A percentile compares a stretch with the other conserved stretches of the same genome.
These are phyloP conservation scores for Podosphaera fusca DNA, from an alignment of 2,329 filamentous ascomycete species.

Conservation along the genomic window DNA sequence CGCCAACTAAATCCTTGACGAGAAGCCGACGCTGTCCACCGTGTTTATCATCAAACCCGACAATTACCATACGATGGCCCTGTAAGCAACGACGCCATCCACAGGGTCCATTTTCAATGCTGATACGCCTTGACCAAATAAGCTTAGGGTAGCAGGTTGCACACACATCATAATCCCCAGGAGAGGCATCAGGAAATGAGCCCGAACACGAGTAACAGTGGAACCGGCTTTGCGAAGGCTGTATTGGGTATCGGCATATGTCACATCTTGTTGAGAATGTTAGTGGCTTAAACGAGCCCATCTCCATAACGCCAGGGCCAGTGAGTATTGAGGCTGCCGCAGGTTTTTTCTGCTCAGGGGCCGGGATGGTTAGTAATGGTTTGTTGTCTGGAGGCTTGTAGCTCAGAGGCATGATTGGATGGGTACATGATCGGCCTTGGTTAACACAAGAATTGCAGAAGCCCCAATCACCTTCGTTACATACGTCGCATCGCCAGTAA, in stretches of 20 bases:
- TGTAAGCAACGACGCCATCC: constrained; percentile 68
- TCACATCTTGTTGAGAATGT: constrained; percentile 59
- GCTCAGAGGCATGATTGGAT: constrained; percentile 54
- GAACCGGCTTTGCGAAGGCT: constrained; percentile 43
- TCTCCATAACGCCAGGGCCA: constrained; percentile 22
- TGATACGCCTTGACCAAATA: constrained; percentile 39
- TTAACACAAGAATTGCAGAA: constrained; percentile 80
- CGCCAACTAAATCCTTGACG: constrained; percentile 54
- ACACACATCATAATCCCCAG: constrained; percentile 76
- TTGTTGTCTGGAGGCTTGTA: constrained; percentile 21
- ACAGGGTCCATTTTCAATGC: constrained; percentile 47
- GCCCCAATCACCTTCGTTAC: constrained; percentile 87
- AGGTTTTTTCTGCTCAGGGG: constrained; percentile 19
- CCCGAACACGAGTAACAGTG: constrained; percentile 59
- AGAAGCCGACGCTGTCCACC: constrained; percentile 45
- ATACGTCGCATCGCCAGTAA: constrained; percentile 72
- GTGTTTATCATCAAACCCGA: constrained; percentile 48
- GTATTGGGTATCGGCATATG: constrained; percentile 50
- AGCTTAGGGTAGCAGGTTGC: constrained; percentile 51
- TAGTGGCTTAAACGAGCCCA: constrained; percentile 37
- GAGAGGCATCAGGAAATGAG: constrained; percentile 22
- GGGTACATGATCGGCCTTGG: constrained; percentile 57
- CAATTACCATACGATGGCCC: constrained; percentile 65
- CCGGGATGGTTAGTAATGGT: constrained; percentile 12
- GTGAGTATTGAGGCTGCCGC: constrained; percentile 24